Evolutionary conservation across 106 monocot species (phyloP), one percentile per base, ranked within the genome.

Genomic region (Dendrobium chrysotoxum): DNA sequence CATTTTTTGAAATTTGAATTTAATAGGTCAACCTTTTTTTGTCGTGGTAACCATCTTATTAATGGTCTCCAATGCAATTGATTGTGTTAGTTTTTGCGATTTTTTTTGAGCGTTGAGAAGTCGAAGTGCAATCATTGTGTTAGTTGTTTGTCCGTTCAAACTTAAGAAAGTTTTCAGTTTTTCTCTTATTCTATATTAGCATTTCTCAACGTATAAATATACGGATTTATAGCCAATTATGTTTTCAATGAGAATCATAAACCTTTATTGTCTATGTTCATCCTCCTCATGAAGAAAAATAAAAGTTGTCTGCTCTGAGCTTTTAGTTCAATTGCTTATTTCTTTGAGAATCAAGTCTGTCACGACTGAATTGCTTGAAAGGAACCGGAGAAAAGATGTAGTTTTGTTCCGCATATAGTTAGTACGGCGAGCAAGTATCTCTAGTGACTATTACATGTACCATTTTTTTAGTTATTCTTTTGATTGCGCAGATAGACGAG

Each of bases 401-500:
- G 21, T 61, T 35, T 70, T 70, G 35, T 35, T 35, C 13, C 31
- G 16, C 35, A 70, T 35, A 7, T 70, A 70, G 28, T n/a, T 70
- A 26, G 10, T 67, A 67, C 4, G 70, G n/a, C 35, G 3, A 4
- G 15, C 64, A 35, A 31, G 70, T 70, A 8, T 70, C 28, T 70
- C 4, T 35, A 35, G 70, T 70, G 70, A 70, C 28, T 35, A 15
- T 70, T 23, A 11, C 15, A 16, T 15, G 30, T 12, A 1, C 35
- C 70, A 35, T 70, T 35, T 15, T 15, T 13, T 15, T 15, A 70
- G 25, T 70, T 28, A 16, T 28, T 70, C 4, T 23, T 3, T 45
- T 41, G 23, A 45, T 47, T 78, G 57, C 25, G 23, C 72, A 83
- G 83, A 83, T 83, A 71, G 83, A 83, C 73, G 83, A 83, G 55